These are phyloP conservation scores for Schoenoplectus triqueter DNA, from an alignment of 202 grass and related monocot species.

Conservation along the genomic window DNA sequence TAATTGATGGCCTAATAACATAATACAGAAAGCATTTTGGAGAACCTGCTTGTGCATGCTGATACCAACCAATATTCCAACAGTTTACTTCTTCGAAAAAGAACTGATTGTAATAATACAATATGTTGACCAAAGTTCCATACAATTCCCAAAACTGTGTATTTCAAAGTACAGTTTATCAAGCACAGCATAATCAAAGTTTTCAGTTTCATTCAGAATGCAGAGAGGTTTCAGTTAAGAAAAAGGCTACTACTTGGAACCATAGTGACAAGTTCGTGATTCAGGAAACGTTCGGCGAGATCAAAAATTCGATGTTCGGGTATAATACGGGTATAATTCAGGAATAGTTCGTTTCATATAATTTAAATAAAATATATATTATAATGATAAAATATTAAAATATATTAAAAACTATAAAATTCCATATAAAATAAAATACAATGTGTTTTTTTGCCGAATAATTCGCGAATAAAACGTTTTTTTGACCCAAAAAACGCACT, in stretches of 20 bases:
- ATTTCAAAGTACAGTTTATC: constrained; percentile 7
- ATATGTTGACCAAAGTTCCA: background rate
- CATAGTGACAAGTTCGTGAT: no score
- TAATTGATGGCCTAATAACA: background rate
- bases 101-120: background rate
- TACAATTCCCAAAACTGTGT: background rate
- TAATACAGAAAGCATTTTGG: constrained; percentile 8
- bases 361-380: no score
- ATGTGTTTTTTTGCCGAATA: no score
- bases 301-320: no score
- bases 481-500: no score
- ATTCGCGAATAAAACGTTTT: no score
- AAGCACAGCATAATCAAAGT: constrained; percentile 6
- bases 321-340: no score
- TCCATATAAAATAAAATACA: no score
- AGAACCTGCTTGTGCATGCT: background rate
- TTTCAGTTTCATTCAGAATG: background rate
- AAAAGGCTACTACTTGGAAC: background rate
- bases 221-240: background rate
- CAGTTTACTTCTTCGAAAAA: background rate
- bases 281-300: no score
- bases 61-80: background rate
- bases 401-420: no score
- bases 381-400: no score
- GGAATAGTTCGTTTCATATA: no score